Percentiles rank a stretch among this genome's conserved stretches.
Evolutionary conservation across 1,284 basidiomycete genomes (phyloP).

Genomic region (Boletus smithii): DNA sequence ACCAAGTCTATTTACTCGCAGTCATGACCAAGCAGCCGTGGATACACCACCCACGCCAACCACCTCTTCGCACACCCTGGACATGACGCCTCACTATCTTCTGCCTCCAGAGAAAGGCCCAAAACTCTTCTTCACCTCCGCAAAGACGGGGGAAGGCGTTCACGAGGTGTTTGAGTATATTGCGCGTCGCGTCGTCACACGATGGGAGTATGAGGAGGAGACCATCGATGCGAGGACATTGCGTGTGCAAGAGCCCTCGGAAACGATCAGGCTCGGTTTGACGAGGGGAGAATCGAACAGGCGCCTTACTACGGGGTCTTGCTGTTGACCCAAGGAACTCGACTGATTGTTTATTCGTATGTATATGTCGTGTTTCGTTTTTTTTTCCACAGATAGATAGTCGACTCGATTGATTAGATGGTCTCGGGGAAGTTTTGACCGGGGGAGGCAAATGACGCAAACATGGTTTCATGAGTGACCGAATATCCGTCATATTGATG

Average conservation of each 20-base stretch:
- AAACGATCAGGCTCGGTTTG: conserved; percentile 27
- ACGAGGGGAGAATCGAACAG: conserved; percentile 8
- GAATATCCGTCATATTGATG: too few relatives aligned
- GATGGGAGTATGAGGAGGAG: conserved; percentile 67
- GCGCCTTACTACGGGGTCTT: conserved; percentile 12
- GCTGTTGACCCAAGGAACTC: conserved; percentile 15
- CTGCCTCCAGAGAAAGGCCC: conserved; percentile 49
- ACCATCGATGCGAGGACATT: conserved; percentile 25
- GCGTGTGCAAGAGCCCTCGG: conserved; percentile 17
- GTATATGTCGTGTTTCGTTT: background rate
- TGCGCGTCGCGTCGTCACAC: conserved; percentile 51
- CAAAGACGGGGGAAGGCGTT: conserved; percentile 71
- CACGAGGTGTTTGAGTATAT: conserved; percentile 67
- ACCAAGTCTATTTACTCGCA: conserved; percentile 52
- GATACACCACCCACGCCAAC: conserved; percentile 17
- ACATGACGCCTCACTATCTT: conserved; percentile 20
- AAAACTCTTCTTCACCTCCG: conserved; percentile 67
- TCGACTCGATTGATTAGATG: conserved; percentile 4
- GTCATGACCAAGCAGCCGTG: conserved; percentile 22
- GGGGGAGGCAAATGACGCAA: too few relatives aligned
- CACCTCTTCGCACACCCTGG: conserved; percentile 2
- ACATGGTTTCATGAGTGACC: too few relatives aligned
- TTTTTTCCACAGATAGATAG: background rate
- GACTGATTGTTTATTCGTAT: conserved; percentile 3
- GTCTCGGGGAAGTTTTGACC: too few relatives aligned